phyloP scores from a whole-genome alignment of 371 early-diverging fungal genomes.

The Saksenaea vasiformis region DNA sequence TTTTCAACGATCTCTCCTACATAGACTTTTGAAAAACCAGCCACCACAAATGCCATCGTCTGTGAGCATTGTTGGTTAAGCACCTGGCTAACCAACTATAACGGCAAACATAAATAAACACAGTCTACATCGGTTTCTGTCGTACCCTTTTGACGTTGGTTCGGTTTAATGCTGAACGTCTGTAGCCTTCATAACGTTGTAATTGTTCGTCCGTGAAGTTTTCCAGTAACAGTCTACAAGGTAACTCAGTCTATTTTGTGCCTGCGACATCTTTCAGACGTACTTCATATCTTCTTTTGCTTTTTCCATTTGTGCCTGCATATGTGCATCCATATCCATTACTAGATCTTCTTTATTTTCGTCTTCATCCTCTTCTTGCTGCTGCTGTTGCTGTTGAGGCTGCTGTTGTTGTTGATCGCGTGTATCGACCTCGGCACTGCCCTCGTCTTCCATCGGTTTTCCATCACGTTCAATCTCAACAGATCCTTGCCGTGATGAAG shows the following conservation, averaged over 20 bases:
- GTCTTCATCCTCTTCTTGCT: slow-evolving; percentile 40
- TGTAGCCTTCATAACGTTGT: slow-evolving; percentile 89
- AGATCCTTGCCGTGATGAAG: slow-evolving; percentile 44
- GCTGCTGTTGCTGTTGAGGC: slow-evolving; percentile 15
- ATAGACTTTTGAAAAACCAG: slow-evolving; percentile 95
- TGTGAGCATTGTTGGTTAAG: slow-evolving; percentile 85
- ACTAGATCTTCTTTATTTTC: slow-evolving; percentile 47
- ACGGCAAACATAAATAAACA: neutral
- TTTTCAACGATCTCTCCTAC: slow-evolving; percentile 94
- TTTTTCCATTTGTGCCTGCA: slow-evolving; percentile 52
- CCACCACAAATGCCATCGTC: slow-evolving; percentile 89
- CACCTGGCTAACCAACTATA: slow-evolving; percentile 66
- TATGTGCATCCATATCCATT: slow-evolving; percentile 43
- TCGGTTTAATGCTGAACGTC: slow-evolving; percentile 86
- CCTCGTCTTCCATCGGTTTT: slow-evolving; percentile 27
- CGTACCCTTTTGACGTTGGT: slow-evolving; percentile 81
- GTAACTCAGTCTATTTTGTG: neutral
- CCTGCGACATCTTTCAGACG: neutral
- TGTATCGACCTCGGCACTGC: slow-evolving; percentile 19
- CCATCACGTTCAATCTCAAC: slow-evolving; percentile 48
- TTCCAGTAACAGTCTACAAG: slow-evolving; percentile 68
- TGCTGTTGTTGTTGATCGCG: slow-evolving; percentile 14
- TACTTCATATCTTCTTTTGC: slow-evolving; percentile 54
- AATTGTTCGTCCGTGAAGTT: slow-evolving; percentile 82
- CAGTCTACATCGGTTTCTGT: neutral